phyloP scores from a whole-genome alignment of 2,329 filamentous ascomycete species.

The Epichloe uncinata region DNA sequence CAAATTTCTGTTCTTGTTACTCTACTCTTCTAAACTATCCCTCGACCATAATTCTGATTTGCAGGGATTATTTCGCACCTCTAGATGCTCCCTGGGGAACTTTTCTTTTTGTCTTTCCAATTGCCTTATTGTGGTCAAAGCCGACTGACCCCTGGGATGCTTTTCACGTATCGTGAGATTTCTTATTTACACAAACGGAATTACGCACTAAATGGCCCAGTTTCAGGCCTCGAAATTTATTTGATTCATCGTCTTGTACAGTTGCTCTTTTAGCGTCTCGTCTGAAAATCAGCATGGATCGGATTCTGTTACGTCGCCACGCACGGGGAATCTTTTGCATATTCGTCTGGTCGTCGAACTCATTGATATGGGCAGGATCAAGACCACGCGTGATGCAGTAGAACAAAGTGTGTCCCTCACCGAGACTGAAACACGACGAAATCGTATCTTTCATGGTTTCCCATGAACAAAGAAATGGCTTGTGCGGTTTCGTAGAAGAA shows the following conservation, averaged over 20 bases:
- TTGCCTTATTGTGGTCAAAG: neutral
- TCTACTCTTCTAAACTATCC: neutral
- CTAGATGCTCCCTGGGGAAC: neutral
- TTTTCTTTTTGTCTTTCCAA: neutral
- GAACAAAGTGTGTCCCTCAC: neutral
- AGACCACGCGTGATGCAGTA: neutral
- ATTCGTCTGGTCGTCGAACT: neutral
- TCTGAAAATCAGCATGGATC: neutral
- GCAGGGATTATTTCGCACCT: neutral
- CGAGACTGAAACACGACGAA: neutral
- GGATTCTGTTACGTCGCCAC: neutral
- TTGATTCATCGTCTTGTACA: neutral
- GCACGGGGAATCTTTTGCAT: neutral
- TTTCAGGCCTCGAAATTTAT: neutral
- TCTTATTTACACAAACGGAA: neutral
- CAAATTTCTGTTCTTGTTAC: neutral
- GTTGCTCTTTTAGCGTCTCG: neutral
- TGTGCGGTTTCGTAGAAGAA: neutral
- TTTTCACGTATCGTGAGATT: neutral
- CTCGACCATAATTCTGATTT: neutral
- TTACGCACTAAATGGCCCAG: neutral
- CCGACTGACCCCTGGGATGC: neutral
- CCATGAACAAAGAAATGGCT: neutral
- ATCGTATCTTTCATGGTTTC: neutral
- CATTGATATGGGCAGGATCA: neutral